Evolutionary conservation across 768 basidiomycete genomes (phyloP).

Genomic region (Leccinum longicurvipes): DNA sequence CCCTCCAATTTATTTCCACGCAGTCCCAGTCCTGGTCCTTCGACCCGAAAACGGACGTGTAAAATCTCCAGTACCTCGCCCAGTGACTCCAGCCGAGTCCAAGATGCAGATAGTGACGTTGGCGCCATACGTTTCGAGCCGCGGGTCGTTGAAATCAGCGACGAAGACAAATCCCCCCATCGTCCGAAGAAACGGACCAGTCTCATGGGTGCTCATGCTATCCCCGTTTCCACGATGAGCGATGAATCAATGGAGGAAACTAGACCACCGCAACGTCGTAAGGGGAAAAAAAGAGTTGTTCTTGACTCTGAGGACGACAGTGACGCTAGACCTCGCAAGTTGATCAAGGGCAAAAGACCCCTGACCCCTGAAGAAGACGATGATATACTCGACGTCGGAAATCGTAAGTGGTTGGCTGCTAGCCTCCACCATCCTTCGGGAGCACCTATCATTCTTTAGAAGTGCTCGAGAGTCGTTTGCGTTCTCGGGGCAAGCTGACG

Average conservation of each 20-base stretch:
- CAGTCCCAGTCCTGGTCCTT: not conserved
- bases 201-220: slow-evolving; percentile 12
- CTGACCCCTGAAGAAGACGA: slow-evolving; percentile 43
- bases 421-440: not conserved
- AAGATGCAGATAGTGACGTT: slow-evolving; percentile 42
- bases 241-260: slow-evolving; percentile 25
- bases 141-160: slow-evolving; percentile 19
- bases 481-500: slow-evolving; percentile 56
- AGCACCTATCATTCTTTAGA: slow-evolving; percentile 33
- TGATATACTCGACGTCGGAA: slow-evolving; percentile 44
- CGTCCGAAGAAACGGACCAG: slow-evolving; percentile 21
- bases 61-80: slow-evolving; percentile 11
- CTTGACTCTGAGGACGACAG: slow-evolving; percentile 37
- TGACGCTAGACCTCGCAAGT: slow-evolving; percentile 35
- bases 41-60: slow-evolving; percentile 17
- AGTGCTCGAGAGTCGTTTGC: slow-evolving; percentile 62
- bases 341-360: slow-evolving; percentile 43
- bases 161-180: slow-evolving; percentile 25
- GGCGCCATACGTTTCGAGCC: slow-evolving; percentile 52
- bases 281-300: slow-evolving; percentile 19
- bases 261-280: slow-evolving; percentile 16
- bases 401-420: slow-evolving; percentile 40
- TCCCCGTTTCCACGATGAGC: slow-evolving; percentile 11
- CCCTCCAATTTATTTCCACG: slow-evolving; percentile 5
- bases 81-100: slow-evolving; percentile 17